Evolutionary conservation across 2,329 filamentous ascomycete genomes (phyloP).

Genomic region (Magnaporthiopsis poae): DNA sequence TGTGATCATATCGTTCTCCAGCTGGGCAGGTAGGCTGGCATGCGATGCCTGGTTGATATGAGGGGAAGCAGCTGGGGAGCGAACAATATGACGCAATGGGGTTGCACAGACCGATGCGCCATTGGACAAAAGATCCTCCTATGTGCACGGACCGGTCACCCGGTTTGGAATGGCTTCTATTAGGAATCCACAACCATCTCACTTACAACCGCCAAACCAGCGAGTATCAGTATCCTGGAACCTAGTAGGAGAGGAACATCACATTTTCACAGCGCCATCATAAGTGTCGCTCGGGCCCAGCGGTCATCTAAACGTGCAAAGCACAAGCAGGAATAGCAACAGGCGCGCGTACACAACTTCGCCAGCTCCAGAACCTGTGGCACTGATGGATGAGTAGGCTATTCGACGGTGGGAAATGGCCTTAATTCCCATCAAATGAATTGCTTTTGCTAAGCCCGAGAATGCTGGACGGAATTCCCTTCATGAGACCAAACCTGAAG

Average conservation of each 20-base stretch:
- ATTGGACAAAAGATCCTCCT: background rate
- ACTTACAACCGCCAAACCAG: too few relatives aligned
- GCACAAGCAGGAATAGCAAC: background rate
- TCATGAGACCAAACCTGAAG: slow-evolving; percentile 9
- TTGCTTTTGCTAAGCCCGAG: slow-evolving; percentile 6
- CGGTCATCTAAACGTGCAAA: background rate
- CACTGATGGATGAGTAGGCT: slow-evolving; percentile 17
- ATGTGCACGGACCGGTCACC: background rate
- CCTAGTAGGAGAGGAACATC: too few relatives aligned
- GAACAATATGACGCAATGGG: slow-evolving; percentile 1
- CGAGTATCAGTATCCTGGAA: too few relatives aligned
- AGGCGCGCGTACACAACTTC: background rate
- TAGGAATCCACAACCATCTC: background rate
- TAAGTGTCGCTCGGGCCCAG: background rate
- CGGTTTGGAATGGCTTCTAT: too few relatives aligned
- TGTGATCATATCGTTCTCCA: background rate
- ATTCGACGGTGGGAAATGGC: background rate
- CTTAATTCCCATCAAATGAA: slow-evolving; percentile 3
- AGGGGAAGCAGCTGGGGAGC: background rate
- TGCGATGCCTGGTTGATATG: background rate
- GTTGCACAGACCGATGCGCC: background rate
- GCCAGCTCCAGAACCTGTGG: background rate
- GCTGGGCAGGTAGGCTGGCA: background rate
- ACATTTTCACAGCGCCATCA: background rate
- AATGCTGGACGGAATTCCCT: slow-evolving; percentile 4